phyloP scores from a whole-genome alignment of 345 rosid species.

The Arabidopsis arenosa region DNA sequence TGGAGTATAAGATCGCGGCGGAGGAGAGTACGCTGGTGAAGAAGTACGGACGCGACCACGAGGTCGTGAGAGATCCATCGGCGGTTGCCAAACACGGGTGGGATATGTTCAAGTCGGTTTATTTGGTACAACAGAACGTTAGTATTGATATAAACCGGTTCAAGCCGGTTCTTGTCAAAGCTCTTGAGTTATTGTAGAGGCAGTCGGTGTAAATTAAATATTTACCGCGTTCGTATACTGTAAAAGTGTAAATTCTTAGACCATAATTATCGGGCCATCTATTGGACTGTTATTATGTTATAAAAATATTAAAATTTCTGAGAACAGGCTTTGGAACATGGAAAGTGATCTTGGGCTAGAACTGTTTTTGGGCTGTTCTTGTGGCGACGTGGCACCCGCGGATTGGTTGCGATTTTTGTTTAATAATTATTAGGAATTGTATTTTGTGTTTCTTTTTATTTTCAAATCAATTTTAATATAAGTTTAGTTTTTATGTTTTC shows the following conservation, averaged over 20 bases:
- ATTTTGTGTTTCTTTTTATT: too few species aligned
- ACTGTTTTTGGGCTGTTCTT: too few species aligned
- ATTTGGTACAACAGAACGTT: conserved; percentile 81
- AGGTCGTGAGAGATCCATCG: conserved; percentile 57
- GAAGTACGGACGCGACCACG: conserved; percentile 60
- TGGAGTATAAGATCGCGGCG: conserved; percentile 62
- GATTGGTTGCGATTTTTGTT: too few species aligned
- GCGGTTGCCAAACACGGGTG: conserved; percentile 60
- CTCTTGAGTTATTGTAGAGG: conserved; percentile 57
- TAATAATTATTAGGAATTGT: too few species aligned
- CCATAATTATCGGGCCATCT: too few species aligned
- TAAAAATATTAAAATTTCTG: too few species aligned
- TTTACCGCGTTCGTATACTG: conserved; percentile 16
- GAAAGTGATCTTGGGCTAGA: too few species aligned
- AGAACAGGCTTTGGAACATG: too few species aligned
- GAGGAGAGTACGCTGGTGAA: conserved; percentile 66
- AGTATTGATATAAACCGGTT: conserved; percentile 66
- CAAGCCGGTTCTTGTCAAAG: conserved; percentile 61
- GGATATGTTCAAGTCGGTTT: conserved; percentile 58
- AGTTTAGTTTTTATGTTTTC: too few species aligned
- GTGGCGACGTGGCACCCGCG: too few species aligned
- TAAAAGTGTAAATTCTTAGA: conserved; percentile 19
- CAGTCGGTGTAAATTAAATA: not conserved
- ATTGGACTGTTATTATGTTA: too few species aligned
- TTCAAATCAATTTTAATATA: too few species aligned